These are phyloP conservation scores for Phytophthora quininea DNA, from an alignment of 352 stramenopile species.

Conservation along the genomic window DNA sequence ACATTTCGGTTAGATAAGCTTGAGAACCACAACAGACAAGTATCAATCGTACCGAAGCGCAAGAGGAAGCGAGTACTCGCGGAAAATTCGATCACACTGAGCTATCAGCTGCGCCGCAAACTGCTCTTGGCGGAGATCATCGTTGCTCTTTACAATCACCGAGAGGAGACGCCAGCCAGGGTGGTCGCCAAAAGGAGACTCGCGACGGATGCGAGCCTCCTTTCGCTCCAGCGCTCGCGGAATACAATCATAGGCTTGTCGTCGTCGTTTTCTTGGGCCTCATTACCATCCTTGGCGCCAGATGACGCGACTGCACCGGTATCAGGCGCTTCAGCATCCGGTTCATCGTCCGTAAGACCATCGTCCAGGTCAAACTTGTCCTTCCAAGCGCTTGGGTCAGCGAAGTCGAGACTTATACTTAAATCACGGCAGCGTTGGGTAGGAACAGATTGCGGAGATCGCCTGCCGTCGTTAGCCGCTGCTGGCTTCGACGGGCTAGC, in stretches of 20 bases:
- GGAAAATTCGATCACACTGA: constrained; percentile 95
- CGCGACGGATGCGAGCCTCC: constrained; percentile 64
- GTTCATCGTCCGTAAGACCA: constrained; percentile 57
- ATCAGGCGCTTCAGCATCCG: constrained; percentile 39
- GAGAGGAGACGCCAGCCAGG: constrained; percentile 75
- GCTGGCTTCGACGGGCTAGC: background rate
- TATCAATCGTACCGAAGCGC: constrained; percentile 70
- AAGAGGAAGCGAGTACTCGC: constrained; percentile 92
- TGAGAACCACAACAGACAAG: background rate
- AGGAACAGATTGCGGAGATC: constrained; percentile 24
- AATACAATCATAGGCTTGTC: constrained; percentile 84
- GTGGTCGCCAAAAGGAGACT: constrained; percentile 58
- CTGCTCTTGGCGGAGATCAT: constrained; percentile 98
- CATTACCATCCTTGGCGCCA: constrained; percentile 18
- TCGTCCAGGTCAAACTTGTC: constrained; percentile 80
- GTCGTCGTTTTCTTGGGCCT: constrained; percentile 44
- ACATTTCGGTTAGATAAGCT: background rate
- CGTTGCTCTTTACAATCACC: constrained; percentile 98
- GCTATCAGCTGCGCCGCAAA: constrained; percentile 98
- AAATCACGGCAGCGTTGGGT: constrained; percentile 53
- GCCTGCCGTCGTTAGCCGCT: constrained; percentile 15
- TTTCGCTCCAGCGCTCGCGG: constrained; percentile 81
- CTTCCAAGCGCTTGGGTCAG: constrained; percentile 71
- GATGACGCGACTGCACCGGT: constrained; percentile 8
- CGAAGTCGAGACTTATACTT: constrained; percentile 79